Evolutionary conservation across 495 filamentous ascomycete species (phyloP), one percentile per base, ranked within the genome.

Genomic region (Daldinia caldariorum): DNA sequence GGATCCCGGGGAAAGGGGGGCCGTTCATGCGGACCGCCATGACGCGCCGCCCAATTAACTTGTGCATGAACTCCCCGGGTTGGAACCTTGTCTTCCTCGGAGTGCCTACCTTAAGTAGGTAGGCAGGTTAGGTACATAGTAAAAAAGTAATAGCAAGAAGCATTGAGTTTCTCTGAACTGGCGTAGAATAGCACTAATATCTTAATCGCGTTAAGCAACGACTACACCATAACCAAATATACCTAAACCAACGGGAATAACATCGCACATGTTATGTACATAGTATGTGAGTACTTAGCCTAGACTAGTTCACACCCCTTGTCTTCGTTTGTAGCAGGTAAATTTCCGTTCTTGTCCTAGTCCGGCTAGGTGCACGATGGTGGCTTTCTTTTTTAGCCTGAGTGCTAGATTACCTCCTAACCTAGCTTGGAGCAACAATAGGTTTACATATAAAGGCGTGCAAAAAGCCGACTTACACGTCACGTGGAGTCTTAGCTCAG

Each of bases 41-140:
- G 16, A 9, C 34, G 29, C 38, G 39, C 61, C n/a, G 22, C 67
- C 67, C 68, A 71, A 71, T 71, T n/a, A 70, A 39, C 37, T 63
- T 61, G 12, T 16, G 51, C 31, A 57, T 61, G 32, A 35, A 56
- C 22, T 37, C n/a, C 50, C 31, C 39, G n/a, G 29, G 26, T 35
- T 12, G 37, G 37, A 12, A 8, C 34, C 56, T 58, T 37, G 67
- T 60, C 20, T 69, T 38, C 67, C 60, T 60, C 66, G 60, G 66
- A 69, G 49, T 69, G 41, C 2, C 41, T 45, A 45, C 38, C 4
- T 41, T 26, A 26, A 3, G 26, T 26, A 26, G 1, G 1, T 26
- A 26, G 26, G 26, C 3, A 26, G 1, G 1, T 26, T 1, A 3
- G 26, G 26, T 26, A 26, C 26, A 26, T 26, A 26, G n/a, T n/a